A percentile compares a stretch with the other conserved stretches of the same genome.
These are phyloP conservation scores for Ophiostoma sp. DNA, from an alignment of 2,329 filamentous ascomycete species.

Conservation along the genomic window DNA sequence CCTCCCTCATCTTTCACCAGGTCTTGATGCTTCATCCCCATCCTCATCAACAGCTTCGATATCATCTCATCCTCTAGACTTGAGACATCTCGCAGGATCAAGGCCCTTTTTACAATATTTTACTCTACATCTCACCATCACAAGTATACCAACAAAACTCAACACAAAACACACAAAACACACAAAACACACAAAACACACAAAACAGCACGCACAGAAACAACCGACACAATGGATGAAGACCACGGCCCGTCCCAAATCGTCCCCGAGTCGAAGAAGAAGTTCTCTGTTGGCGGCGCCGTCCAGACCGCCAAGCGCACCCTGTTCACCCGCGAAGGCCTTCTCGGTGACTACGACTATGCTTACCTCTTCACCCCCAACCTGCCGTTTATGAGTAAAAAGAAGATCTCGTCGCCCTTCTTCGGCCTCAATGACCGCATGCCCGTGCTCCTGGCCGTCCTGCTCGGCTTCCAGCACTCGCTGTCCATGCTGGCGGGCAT, in stretches of 20 bases:
- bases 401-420: constrained; percentile 60
- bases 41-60: neutral
- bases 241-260: constrained; percentile 50
- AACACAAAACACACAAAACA: neutral
- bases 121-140: neutral
- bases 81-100: neutral
- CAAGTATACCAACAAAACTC: neutral
- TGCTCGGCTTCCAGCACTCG: constrained; percentile 75
- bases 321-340: constrained; percentile 60
- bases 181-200: no score
- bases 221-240: constrained; percentile 46
- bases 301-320: constrained; percentile 30
- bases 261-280: constrained; percentile 36
- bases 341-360: constrained; percentile 87
- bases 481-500: constrained; percentile 71
- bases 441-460: constrained; percentile 66
- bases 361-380: constrained; percentile 77
- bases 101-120: neutral
- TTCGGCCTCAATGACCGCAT: constrained; percentile 78
- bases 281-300: constrained; percentile 32
- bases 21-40: neutral
- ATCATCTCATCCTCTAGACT: neutral
- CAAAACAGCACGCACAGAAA: neutral
- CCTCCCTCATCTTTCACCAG: constrained; percentile 6
- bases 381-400: constrained; percentile 72